These are phyloP conservation scores for Pistacia atlantica DNA, from an alignment of 345 rosid species.

Conservation along the genomic window DNA sequence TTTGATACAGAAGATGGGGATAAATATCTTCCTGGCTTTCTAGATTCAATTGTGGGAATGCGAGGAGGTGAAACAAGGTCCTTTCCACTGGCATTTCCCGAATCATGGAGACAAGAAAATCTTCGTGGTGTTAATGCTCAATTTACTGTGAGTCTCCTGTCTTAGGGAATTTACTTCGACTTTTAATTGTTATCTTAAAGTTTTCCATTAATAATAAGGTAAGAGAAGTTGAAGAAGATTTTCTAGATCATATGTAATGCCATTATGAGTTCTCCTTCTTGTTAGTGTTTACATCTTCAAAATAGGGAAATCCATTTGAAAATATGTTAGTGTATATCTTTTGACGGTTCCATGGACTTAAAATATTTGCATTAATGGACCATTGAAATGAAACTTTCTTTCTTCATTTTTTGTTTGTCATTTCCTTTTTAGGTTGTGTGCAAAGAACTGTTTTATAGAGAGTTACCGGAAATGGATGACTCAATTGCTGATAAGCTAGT, in stretches of 20 bases:
- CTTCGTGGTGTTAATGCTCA: constrained; percentile 83
- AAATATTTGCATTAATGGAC: background rate
- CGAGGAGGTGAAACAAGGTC: constrained; percentile 73
- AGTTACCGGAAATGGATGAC: constrained; percentile 74
- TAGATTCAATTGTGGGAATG: constrained; percentile 73
- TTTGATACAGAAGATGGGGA: constrained; percentile 93
- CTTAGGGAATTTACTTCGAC: background rate
- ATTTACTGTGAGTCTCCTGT: constrained; percentile 71
- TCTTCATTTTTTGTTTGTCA: constrained; percentile 1
- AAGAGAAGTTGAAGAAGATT: constrained; percentile 10
- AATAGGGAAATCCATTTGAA: background rate
- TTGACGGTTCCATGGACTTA: background rate
- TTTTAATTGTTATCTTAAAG: background rate
- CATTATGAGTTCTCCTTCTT: background rate
- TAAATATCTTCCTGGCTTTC: constrained; percentile 81
- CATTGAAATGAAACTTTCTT: background rate
- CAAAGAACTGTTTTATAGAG: constrained; percentile 84
- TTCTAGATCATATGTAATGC: background rate
- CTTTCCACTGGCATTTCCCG: constrained; percentile 80
- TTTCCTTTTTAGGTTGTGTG: constrained; percentile 66
- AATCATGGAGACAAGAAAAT: constrained; percentile 85
- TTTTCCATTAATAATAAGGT: background rate
- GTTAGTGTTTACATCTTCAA: background rate
- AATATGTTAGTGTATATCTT: background rate
- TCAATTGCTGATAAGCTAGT: constrained; percentile 83